These are phyloP conservation scores for Solanum hybrid DNA, from an alignment of 305 asterid genomes.

Conservation along the genomic window DNA sequence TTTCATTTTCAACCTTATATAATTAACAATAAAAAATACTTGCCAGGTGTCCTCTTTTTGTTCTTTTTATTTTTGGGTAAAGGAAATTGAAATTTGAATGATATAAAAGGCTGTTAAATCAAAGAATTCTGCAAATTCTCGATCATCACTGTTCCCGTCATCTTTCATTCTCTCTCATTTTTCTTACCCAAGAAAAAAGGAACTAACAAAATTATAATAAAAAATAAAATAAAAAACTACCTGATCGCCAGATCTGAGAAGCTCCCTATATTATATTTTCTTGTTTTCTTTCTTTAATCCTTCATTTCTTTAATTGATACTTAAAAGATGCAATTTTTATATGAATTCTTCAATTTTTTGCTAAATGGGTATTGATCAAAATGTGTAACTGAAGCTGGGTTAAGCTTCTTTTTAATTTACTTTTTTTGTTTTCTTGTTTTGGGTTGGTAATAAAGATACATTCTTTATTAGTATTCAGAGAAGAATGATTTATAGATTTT, in stretches of 20 bases:
- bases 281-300: neutral
- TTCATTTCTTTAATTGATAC: neutral
- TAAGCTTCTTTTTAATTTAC: neutral
- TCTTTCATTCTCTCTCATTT: neutral
- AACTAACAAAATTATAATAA: neutral
- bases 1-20: neutral
- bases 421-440: neutral
- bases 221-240: neutral
- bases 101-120: neutral
- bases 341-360: neutral
- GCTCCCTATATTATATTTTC: neutral
- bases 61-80: neutral
- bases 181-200: neutral
- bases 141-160: neutral
- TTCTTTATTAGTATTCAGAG: neutral
- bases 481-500: neutral
- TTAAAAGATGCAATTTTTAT: neutral
- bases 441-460: neutral
- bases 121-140: neutral
- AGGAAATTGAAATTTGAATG: neutral
- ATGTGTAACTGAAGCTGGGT: neutral
- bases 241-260: neutral
- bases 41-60: neutral
- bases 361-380: neutral
- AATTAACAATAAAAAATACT: neutral